Conservation (phyloP, 306 rosid genomes). For the Cicer pinnatifidum region DNA sequence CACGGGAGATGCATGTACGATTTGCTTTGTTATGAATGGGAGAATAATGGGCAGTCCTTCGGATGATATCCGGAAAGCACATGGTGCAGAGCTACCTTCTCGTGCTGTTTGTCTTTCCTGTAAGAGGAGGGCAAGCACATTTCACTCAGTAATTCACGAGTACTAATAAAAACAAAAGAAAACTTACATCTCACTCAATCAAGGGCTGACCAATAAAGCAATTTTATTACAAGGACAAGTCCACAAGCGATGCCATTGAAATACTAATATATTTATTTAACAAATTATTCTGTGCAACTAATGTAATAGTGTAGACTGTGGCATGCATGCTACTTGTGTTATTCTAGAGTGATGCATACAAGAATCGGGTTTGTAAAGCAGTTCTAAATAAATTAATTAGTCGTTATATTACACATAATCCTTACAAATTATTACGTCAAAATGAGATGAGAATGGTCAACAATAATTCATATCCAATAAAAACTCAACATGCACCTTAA, state of each 20-base stretch:
- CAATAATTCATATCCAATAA: constrained; percentile 1
- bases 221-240: background rate
- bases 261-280: background rate
- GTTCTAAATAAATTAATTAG: background rate
- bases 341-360: constrained; percentile 14
- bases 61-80: constrained; percentile 87
- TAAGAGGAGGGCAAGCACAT: constrained; percentile 30
- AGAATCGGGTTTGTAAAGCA: background rate
- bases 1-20: constrained; percentile 64
- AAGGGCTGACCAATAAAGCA: background rate
- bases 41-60: constrained; percentile 95
- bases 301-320: background rate
- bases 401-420: background rate
- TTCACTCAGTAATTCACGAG: constrained; percentile 29
- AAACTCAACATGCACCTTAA: background rate
- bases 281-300: background rate
- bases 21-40: constrained; percentile 82
- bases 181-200: constrained; percentile 9
- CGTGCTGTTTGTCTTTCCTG: constrained; percentile 95
- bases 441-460: constrained; percentile 4
- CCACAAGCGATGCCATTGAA: background rate
- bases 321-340: constrained; percentile 7
- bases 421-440: constrained; percentile 12
- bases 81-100: constrained; percentile 79
- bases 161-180: constrained; percentile 5